A percentile compares a stretch with the other conserved stretches of the same genome.
These are phyloP conservation scores for Beta lomatogona DNA, from an alignment of 179 eudicot species.

Conservation along the genomic window DNA sequence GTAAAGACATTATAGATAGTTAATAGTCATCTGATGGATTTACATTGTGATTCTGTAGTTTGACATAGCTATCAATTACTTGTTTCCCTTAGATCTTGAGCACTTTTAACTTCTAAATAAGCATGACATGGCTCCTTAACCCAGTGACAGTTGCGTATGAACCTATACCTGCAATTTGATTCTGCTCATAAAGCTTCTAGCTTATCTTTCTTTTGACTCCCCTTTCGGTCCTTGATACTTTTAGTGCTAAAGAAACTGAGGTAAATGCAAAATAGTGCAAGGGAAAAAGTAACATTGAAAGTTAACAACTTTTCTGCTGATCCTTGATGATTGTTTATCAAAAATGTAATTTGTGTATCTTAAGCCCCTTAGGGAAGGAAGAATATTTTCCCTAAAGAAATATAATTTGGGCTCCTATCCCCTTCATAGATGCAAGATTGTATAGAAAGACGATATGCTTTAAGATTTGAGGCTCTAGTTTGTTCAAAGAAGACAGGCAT, in stretches of 20 bases:
- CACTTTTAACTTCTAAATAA: not conserved
- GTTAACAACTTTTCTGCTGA: not conserved
- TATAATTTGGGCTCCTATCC: not conserved
- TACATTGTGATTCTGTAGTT: not conserved
- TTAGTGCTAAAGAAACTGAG: not conserved
- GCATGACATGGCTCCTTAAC: not conserved
- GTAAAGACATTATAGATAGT: slow-evolving; percentile 37
- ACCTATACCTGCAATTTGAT: not conserved
- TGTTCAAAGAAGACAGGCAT: not conserved
- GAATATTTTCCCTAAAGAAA: not conserved
- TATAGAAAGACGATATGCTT: not conserved
- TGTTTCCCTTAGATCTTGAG: not conserved
- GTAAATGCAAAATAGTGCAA: not conserved
- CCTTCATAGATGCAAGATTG: not conserved
- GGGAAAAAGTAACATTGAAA: not conserved
- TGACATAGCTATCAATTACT: not conserved
- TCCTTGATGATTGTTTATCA: not conserved
- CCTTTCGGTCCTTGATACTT: not conserved
- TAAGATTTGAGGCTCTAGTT: not conserved
- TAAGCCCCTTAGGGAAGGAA: not conserved
- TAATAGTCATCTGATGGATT: not conserved
- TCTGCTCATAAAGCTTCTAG: not conserved
- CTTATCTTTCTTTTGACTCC: not conserved
- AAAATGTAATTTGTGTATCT: not conserved
- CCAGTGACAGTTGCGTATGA: not conserved